Evolutionary conservation across 2,329 filamentous ascomycete species (phyloP).

Genomic region (Fusarium begoniae): DNA sequence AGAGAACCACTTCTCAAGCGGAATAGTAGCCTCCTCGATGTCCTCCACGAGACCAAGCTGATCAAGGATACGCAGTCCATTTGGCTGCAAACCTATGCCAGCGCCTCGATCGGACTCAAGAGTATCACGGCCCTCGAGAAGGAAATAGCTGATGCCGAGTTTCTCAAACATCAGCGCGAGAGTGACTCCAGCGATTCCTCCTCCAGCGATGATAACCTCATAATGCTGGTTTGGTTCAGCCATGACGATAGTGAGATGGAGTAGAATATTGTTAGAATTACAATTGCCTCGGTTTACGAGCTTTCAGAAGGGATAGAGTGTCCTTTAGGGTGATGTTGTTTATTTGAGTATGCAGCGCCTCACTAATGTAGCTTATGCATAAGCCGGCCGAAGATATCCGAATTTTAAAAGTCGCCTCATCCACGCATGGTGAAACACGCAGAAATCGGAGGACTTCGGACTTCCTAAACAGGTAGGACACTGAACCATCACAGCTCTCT

Average conservation of each 20-base stretch:
- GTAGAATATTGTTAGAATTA: too few species aligned
- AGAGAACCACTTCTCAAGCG: neutral
- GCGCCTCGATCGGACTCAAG: constrained; percentile 1
- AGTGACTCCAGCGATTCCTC: neutral
- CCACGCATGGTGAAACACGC: neutral
- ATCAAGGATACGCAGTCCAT: neutral
- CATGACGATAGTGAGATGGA: neutral
- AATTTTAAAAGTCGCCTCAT: neutral
- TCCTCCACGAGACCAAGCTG: neutral
- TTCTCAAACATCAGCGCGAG: neutral
- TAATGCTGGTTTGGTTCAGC: neutral
- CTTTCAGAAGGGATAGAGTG: neutral
- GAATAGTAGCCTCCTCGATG: neutral
- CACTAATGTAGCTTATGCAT: neutral
- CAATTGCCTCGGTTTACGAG: neutral
- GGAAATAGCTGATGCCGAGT: neutral
- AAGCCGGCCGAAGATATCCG: neutral
- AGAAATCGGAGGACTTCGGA: neutral
- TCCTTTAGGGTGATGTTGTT: neutral
- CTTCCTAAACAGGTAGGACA: neutral
- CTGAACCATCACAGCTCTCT: neutral
- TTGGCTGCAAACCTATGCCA: neutral
- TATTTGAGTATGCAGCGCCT: neutral
- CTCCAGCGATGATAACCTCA: neutral
- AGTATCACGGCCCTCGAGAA: neutral